These are phyloP conservation scores for Alternaria burnsii DNA, from an alignment of 2,329 filamentous ascomycete genomes.

Conservation along the genomic window DNA sequence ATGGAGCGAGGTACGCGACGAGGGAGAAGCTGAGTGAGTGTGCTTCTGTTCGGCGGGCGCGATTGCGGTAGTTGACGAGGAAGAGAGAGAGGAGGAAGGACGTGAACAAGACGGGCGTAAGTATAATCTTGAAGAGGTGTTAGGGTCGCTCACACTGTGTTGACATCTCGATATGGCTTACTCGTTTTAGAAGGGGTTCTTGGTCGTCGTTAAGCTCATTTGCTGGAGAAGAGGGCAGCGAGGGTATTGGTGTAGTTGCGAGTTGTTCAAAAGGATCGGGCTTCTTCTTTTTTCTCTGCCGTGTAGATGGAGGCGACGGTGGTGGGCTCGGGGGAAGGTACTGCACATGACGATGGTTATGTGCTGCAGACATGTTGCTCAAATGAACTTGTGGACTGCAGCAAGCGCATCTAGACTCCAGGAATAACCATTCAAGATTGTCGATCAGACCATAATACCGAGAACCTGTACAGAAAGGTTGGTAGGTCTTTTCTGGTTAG, in stretches of 20 bases:
- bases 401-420: not conserved
- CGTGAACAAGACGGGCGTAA: slow-evolving; percentile 70
- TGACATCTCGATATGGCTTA: slow-evolving; percentile 16
- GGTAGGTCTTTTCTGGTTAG: not conserved
- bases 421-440: not conserved
- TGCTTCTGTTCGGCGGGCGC: slow-evolving; percentile 56
- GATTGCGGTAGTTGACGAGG: slow-evolving; percentile 68
- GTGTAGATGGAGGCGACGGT: slow-evolving; percentile 35
- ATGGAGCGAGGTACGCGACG: slow-evolving; percentile 34
- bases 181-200: slow-evolving; percentile 37
- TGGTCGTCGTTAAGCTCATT: slow-evolving; percentile 24
- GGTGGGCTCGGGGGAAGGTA: slow-evolving; percentile 39
- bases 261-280: slow-evolving; percentile 45
- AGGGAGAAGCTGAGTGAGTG: slow-evolving; percentile 33
- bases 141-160: not conserved
- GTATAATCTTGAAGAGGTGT: slow-evolving; percentile 51
- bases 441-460: not conserved
- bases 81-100: slow-evolving; percentile 72
- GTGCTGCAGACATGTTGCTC: slow-evolving; percentile 25
- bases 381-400: not conserved
- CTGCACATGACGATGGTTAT: slow-evolving; percentile 20
- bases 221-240: slow-evolving; percentile 33
- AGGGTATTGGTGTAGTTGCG: slow-evolving; percentile 31
- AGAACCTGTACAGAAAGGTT: not conserved
- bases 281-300: slow-evolving; percentile 35